These are phyloP conservation scores for Notholithocarpus densiflorus DNA, from an alignment of 306 rosid genomes.

Conservation along the genomic window DNA sequence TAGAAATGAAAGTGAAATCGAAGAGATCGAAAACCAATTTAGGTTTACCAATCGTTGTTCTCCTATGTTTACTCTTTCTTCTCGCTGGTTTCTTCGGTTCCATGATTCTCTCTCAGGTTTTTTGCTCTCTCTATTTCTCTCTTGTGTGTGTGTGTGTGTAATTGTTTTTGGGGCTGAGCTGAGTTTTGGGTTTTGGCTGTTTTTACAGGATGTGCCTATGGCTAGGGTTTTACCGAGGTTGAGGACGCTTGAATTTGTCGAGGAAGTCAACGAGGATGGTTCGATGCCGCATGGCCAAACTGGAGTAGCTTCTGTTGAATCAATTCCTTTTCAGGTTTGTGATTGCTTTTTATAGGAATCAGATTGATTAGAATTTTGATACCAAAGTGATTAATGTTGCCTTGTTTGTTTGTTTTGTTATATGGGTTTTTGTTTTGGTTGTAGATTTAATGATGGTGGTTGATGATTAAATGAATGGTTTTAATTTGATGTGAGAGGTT, in stretches of 20 bases:
- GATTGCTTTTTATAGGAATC: not conserved
- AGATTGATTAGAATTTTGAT: too few species aligned
- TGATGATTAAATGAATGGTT: not conserved
- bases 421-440: not conserved
- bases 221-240: not conserved
- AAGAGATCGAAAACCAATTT: constrained; percentile 15
- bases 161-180: not conserved
- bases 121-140: not conserved
- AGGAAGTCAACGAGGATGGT: not conserved
- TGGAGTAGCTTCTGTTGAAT: constrained; percentile 20
- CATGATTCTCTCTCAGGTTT: constrained; percentile 17
- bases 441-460: not conserved
- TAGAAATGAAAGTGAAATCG: constrained; percentile 22
- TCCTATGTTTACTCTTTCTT: constrained; percentile 21
- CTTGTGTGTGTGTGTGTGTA: not conserved
- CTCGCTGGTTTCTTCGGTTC: constrained; percentile 12
- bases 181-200: not conserved
- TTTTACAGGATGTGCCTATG: not conserved
- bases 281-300: constrained; percentile 21
- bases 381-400: not conserved
- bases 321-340: constrained; percentile 38
- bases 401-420: not conserved
- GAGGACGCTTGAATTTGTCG: constrained; percentile 20
- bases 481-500: not conserved
- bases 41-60: constrained; percentile 6